A percentile compares a stretch with the other conserved stretches of the same genome.
phyloP scores from a whole-genome alignment of 352 stramenopile species.

The Globisporangium nodosum region DNA sequence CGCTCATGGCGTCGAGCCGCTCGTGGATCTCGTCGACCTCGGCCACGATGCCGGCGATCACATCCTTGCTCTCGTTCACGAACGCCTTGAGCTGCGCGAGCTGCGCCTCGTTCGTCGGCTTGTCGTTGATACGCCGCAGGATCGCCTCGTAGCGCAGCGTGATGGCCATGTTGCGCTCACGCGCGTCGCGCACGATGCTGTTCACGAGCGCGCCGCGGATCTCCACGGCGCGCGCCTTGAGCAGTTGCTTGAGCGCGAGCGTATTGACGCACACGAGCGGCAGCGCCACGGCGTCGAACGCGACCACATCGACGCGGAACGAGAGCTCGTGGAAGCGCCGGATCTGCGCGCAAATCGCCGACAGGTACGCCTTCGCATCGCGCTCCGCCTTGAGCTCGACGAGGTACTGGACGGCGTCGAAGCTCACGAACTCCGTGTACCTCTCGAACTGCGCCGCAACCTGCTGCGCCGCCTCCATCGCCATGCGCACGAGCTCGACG shows the following conservation, averaged over 20 bases:
- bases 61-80: conserved; percentile 74
- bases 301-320: conserved; percentile 51
- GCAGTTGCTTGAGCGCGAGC: conserved; percentile 50
- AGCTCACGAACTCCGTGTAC: conserved; percentile 80
- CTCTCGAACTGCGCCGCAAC: conserved; percentile 67
- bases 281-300: conserved; percentile 73
- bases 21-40: conserved; percentile 77
- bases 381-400: conserved; percentile 31
- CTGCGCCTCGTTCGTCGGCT: conserved; percentile 90
- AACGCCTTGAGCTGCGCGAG: conserved; percentile 88
- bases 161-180: conserved; percentile 85
- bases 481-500: conserved; percentile 38
- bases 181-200: conserved; percentile 67
- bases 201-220: conserved; percentile 79
- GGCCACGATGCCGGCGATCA: conserved; percentile 68
- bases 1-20: conserved; percentile 61
- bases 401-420: conserved; percentile 77
- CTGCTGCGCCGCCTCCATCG: conserved; percentile 59
- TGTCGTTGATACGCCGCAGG: conserved; percentile 86
- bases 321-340: conserved; percentile 70
- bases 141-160: conserved; percentile 88
- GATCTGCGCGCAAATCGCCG: conserved; percentile 59
- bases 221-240: conserved; percentile 63
- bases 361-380: conserved; percentile 22
- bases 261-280: conserved; percentile 78